Evolutionary conservation across 257 asterid genomes (phyloP).

Genomic region (Capsicum chinense): DNA sequence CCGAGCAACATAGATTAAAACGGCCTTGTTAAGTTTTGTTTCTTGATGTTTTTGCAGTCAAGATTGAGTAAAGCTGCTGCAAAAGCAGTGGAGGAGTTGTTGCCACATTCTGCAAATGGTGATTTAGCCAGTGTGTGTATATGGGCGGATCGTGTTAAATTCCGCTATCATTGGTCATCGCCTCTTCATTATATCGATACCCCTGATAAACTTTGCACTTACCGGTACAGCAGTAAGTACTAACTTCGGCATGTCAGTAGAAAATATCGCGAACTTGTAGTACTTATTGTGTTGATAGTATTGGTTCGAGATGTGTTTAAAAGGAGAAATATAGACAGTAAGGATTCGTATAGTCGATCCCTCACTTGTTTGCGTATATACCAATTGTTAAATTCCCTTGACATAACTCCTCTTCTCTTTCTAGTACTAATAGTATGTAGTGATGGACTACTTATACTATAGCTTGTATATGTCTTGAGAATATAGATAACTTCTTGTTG

Average conservation of each 20-base stretch:
- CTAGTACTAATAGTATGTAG: background rate
- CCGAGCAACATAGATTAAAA: background rate
- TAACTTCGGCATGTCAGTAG: background rate
- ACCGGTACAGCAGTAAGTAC: conserved; percentile 65
- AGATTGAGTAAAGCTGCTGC: conserved; percentile 74
- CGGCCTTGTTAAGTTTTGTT: background rate
- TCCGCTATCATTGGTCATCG: conserved; percentile 76
- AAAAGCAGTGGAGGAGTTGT: conserved; percentile 61
- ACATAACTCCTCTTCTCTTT: background rate
- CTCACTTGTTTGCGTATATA: background rate
- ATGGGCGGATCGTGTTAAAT: conserved; percentile 82
- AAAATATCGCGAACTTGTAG: background rate
- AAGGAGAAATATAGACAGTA: background rate
- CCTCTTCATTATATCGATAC: conserved; percentile 83
- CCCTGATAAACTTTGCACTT: conserved; percentile 76
- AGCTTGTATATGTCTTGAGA: background rate
- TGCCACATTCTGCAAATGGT: conserved; percentile 63
- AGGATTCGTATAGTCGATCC: background rate
- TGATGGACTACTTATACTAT: background rate
- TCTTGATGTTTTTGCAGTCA: conserved; percentile 44
- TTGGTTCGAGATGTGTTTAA: background rate
- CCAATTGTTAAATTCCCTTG: no score
- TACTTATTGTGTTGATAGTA: background rate
- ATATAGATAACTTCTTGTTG: no score
- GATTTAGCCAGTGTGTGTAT: conserved; percentile 78